A percentile compares a stretch with the other conserved stretches of the same genome.
Evolutionary conservation across 2,329 filamentous ascomycete genomes (phyloP).

Genomic region (Clarireedia paspali): DNA sequence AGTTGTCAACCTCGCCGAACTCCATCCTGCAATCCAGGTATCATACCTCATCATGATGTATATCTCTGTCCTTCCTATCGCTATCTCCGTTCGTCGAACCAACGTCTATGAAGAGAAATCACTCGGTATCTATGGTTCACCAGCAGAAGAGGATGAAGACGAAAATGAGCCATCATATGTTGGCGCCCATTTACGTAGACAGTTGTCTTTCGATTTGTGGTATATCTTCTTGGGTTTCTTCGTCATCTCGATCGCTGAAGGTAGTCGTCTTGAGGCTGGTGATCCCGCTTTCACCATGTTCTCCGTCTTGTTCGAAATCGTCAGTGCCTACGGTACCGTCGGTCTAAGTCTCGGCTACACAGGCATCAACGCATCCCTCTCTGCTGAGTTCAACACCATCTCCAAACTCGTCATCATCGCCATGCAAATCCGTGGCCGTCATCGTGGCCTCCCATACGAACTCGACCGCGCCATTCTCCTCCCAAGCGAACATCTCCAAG

Average conservation of each 20-base stretch:
- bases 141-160: slow-evolving; percentile 40
- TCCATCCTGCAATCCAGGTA: slow-evolving; percentile 89
- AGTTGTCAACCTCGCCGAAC: slow-evolving; percentile 64
- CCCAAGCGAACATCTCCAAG: slow-evolving; percentile 55
- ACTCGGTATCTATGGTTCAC: slow-evolving; percentile 60
- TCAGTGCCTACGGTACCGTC: slow-evolving; percentile 91
- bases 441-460: slow-evolving; percentile 61
- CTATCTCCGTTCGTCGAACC: slow-evolving; percentile 86
- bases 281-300: slow-evolving; percentile 60
- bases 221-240: slow-evolving; percentile 93
- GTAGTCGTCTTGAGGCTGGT: slow-evolving; percentile 52
- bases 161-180: slow-evolving; percentile 70
- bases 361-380: slow-evolving; percentile 69
- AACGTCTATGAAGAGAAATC: slow-evolving; percentile 95
- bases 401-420: slow-evolving; percentile 58
- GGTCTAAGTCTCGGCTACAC: slow-evolving; percentile 82
- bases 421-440: slow-evolving; percentile 62
- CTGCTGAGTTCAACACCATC: slow-evolving; percentile 65
- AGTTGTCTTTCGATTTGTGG: slow-evolving; percentile 96
- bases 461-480: slow-evolving; percentile 63
- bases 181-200: slow-evolving; percentile 80
- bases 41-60: slow-evolving; percentile 99
- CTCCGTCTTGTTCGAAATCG: slow-evolving; percentile 70
- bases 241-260: slow-evolving; percentile 85
- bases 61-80: slow-evolving; percentile 93